Base-by-base conservation (phyloP, 495 filamentous ascomycete genomes). In the Neurospora sp. region DNA sequence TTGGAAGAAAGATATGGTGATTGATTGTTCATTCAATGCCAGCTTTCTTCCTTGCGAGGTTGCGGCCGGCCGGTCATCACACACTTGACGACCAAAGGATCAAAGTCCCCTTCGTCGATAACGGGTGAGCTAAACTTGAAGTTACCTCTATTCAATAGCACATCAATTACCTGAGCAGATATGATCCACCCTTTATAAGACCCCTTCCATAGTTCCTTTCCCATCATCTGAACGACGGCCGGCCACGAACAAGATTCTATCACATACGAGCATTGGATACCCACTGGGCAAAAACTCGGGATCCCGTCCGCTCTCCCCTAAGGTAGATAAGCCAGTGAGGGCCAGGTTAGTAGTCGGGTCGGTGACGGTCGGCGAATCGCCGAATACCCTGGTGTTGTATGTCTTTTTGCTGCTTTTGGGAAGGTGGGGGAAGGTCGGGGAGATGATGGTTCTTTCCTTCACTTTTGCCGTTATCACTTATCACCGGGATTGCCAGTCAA, bases 241-340 rank as follows among this genome's bases (percentile, higher is more conserved):
- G 40, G 40, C 10, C 14, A 42, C 5, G 6, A 42, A 7, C 41
- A 42, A 18, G 14, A 6, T 42, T 8, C 38, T 9, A 38, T 38
- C 40, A 42, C 41, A 42, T 16, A 42, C 41, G 41, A 42, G 5
- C 41, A 42, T 18, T n/a, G n/a, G n/a, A 31, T 31, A 44, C 16
- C 16, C 16, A 44, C 41, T 42, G 41, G 6, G 16, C n/a, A 4
- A 85, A 73, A 80, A 81, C 76, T 80, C 82, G 84, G 83, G 79
- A 83, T 83, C 84, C 84, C 82, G 84, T 86, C 82, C 80, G 85
- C 81, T 86, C 84, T 83, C 78, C 83, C 83, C 78, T 84, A 82
- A 82, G 80, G 79, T 78, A 82, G 83, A 77, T 79, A 66, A 74
- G 72, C 80, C 70, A 74, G 72, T 75, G 72, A 75, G 31, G 40